A percentile compares a stretch with the other conserved stretches of the same genome.
Conservation (phyloP, 75 land plant genomes). For the Pinus tabuliformis region DNA sequence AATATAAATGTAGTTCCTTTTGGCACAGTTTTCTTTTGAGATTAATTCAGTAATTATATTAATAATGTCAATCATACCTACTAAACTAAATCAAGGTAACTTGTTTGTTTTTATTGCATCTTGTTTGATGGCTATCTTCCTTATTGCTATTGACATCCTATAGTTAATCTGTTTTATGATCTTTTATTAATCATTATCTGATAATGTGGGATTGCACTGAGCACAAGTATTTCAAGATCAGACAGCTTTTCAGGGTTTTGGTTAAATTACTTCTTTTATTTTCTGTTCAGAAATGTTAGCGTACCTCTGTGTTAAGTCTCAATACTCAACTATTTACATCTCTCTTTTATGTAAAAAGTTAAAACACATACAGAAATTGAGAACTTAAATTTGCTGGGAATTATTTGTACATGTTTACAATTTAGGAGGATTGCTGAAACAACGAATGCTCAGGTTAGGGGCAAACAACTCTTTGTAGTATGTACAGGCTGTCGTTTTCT, state of each 20-base stretch:
- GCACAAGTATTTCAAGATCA: not conserved
- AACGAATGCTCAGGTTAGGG: too few relatives aligned
- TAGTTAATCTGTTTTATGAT: not conserved
- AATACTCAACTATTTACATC: not conserved
- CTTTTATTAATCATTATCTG: not conserved
- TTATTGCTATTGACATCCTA: not conserved
- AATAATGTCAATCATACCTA: not conserved
- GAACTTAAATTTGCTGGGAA: too few relatives aligned
- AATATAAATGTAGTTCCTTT: not conserved
- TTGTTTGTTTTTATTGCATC: constrained; percentile 7
- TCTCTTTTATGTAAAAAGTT: not conserved
- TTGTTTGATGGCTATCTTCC: not conserved
- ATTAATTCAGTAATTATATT: not conserved
- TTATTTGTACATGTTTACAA: too few relatives aligned
- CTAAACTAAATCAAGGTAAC: constrained; percentile 52
- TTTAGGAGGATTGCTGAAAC: too few relatives aligned
- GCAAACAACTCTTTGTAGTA: too few relatives aligned
- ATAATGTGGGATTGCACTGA: not conserved
- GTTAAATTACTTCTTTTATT: not conserved
- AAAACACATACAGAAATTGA: too few relatives aligned
- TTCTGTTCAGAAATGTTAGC: not conserved
- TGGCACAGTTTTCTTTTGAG: not conserved
- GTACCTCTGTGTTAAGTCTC: not conserved
- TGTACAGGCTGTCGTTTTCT: too few relatives aligned
- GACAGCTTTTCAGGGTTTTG: not conserved